Evolutionary conservation across 2,329 filamentous ascomycete genomes (phyloP), one percentile per base, ranked within the genome.

Genomic region (Aphanoascus verrucosus): DNA sequence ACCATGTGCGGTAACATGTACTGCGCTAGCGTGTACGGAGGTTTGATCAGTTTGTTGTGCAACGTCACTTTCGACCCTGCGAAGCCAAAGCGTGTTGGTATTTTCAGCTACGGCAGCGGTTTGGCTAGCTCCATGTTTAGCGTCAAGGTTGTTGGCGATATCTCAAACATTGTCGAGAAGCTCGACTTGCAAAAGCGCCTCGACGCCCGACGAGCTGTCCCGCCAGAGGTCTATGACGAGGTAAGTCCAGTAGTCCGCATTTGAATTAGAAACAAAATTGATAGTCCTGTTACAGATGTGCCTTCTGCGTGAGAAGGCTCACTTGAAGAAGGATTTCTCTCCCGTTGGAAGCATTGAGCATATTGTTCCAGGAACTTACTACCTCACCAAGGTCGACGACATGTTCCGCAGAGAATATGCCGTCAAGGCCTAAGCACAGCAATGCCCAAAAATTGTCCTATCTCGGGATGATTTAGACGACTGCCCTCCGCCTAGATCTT

Each of bases 401-500:
- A 88, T 88, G 85, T 93, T 87, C 83, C 83, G 85, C 75, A 81
- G 87, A 64, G 79, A 80, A 67, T 93, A 93, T 72, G 73, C 77
- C 54, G 68, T 90, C 74, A 86, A 90, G 79, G 83, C 56, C 45
- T 59, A 56, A 55, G 63, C 65, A 63, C 61, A 64, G 57, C 9
- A 19, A n/a, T 49, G 12, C 34, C 19, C 11, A n/a, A 14, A 7
- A 12, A 5, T 14, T 51, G 14, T 28, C 14, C 38, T 34, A 43
- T 20, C 8, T 12, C 3, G 35, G n/a, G 3, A 37, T 7, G 32
- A 8, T 37, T 37, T 34, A 19, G 23, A 14, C 34, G 23, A 6
- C 6, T 9, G 8, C 15, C n/a, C n/a, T 11, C 9, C 9, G 38
- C 17, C 38, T 43, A 17, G 11, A 11, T 3, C 12, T 14, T 12